Conservation (phyloP, 805 yeast genomes). For the Starmerella bombi region DNA sequence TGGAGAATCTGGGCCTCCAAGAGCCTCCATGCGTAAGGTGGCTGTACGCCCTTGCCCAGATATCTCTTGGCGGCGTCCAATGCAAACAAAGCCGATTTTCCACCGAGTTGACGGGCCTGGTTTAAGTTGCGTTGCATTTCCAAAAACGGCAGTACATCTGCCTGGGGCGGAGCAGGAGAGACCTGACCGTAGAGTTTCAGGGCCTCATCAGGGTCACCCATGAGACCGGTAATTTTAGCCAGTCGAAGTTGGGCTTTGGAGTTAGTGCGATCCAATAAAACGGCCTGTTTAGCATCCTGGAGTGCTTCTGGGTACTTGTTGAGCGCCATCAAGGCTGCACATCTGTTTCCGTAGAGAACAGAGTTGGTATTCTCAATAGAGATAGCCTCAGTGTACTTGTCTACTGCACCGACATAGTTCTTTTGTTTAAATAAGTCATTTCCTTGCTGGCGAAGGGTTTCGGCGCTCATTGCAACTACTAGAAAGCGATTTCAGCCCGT, state of each 20-base stretch:
- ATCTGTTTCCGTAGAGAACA: conserved; percentile 29
- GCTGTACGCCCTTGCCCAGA: conserved; percentile 26
- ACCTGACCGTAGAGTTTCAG: conserved; percentile 21
- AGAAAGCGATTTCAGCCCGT: no score
- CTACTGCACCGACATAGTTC: conserved; percentile 25
- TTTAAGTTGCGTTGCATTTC: conserved; percentile 29
- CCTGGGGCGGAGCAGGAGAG: conserved; percentile 16
- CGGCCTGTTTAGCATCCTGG: conserved; percentile 26
- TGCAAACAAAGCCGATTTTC: conserved; percentile 27
- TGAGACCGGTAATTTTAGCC: conserved; percentile 27
- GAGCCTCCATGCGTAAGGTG: conserved; percentile 29
- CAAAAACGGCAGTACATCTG: conserved; percentile 24
- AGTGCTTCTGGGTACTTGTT: conserved; percentile 27
- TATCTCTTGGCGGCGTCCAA: conserved; percentile 29
- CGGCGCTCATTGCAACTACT: conserved; percentile 18
- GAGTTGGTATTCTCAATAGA: conserved; percentile 28
- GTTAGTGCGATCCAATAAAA: conserved; percentile 24
- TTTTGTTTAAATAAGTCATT: conserved; percentile 29
- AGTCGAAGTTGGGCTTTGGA: conserved; percentile 28
- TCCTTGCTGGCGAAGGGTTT: conserved; percentile 28
- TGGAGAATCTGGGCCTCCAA: conserved; percentile 25
- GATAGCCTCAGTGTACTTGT: conserved; percentile 28
- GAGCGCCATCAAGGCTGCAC: conserved; percentile 30
- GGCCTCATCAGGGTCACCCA: conserved; percentile 29
- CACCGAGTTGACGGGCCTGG: conserved; percentile 26